phyloP scores from a whole-genome alignment of 2,329 filamentous ascomycete genomes.

The Trichoderma sp. region DNA sequence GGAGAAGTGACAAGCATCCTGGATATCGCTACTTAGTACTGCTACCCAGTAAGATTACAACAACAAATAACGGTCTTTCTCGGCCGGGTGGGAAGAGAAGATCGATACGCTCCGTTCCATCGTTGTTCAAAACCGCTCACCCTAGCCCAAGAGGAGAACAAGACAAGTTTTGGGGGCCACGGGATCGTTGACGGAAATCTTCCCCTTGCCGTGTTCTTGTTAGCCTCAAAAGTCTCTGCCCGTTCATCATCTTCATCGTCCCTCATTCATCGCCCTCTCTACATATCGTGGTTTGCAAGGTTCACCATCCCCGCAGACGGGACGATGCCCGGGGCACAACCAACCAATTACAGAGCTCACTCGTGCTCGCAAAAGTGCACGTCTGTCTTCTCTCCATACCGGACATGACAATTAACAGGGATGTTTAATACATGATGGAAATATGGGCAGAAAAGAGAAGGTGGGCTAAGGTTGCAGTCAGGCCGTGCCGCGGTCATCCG shows the following conservation, averaged over 20 bases:
- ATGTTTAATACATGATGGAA: too few relatives aligned
- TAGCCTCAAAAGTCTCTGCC: neutral
- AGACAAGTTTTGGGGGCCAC: neutral
- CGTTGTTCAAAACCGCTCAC: neutral
- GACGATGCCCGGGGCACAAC: neutral
- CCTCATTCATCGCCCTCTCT: neutral
- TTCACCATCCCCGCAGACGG: neutral
- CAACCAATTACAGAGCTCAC: neutral
- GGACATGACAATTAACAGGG: neutral
- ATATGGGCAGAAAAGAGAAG: conserved; percentile 1
- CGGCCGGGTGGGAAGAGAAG: neutral
- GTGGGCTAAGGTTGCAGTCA: neutral
- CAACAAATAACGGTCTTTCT: neutral
- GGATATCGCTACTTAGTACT: neutral
- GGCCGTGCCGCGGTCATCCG: neutral
- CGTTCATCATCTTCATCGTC: neutral
- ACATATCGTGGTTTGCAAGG: neutral
- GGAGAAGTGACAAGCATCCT: neutral
- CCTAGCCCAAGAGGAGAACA: neutral
- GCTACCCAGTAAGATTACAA: neutral
- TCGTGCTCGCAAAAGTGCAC: conserved; percentile 1
- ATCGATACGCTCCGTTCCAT: neutral
- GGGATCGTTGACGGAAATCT: neutral
- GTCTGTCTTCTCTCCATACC: neutral
- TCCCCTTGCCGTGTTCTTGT: neutral